These are phyloP conservation scores for Furcasterigmium furcatum DNA, from an alignment of 2,329 filamentous ascomycete genomes.

Conservation along the genomic window DNA sequence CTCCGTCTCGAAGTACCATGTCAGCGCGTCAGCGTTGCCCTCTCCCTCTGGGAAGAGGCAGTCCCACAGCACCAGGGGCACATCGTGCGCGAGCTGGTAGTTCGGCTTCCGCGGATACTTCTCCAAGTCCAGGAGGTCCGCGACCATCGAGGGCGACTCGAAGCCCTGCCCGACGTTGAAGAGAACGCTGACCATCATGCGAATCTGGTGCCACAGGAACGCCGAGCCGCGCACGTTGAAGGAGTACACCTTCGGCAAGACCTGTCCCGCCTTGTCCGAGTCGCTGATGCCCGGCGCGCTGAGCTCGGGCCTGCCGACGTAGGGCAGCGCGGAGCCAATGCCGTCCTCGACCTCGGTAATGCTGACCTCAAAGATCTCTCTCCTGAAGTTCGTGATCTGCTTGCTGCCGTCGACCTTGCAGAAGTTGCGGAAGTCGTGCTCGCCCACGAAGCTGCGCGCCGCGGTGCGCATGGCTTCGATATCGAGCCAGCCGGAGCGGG, in stretches of 20 bases:
- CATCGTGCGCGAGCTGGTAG: slow-evolving; percentile 89
- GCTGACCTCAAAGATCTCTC: slow-evolving; percentile 75
- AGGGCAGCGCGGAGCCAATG: slow-evolving; percentile 50
- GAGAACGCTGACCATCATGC: slow-evolving; percentile 88
- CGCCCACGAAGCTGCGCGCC: slow-evolving; percentile 74
- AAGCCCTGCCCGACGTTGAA: slow-evolving; percentile 89
- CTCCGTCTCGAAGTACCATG: slow-evolving; percentile 80
- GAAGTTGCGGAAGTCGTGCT: slow-evolving; percentile 94
- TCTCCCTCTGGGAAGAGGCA: slow-evolving; percentile 70
- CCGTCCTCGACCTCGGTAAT: slow-evolving; percentile 65
- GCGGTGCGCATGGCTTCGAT: slow-evolving; percentile 82
- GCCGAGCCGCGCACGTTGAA: slow-evolving; percentile 88
- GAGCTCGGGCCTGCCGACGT: slow-evolving; percentile 33
- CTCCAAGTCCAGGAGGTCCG: slow-evolving; percentile 69
- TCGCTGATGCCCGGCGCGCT: slow-evolving; percentile 25
- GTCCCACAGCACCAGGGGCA: slow-evolving; percentile 92
- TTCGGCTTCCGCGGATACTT: slow-evolving; percentile 73
- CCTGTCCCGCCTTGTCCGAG: slow-evolving; percentile 9
- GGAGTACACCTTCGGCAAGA: slow-evolving; percentile 69
- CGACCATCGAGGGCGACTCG: slow-evolving; percentile 71
- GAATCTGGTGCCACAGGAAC: slow-evolving; percentile 97
- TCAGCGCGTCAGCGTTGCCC: slow-evolving; percentile 32
- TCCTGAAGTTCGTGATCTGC: slow-evolving; percentile 79
- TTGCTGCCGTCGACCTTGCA: slow-evolving; percentile 92
- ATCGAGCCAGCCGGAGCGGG: slow-evolving; percentile 76